Conservation (phyloP, 2,329 filamentous ascomycete genomes). For the Septoria petroselini region DNA sequence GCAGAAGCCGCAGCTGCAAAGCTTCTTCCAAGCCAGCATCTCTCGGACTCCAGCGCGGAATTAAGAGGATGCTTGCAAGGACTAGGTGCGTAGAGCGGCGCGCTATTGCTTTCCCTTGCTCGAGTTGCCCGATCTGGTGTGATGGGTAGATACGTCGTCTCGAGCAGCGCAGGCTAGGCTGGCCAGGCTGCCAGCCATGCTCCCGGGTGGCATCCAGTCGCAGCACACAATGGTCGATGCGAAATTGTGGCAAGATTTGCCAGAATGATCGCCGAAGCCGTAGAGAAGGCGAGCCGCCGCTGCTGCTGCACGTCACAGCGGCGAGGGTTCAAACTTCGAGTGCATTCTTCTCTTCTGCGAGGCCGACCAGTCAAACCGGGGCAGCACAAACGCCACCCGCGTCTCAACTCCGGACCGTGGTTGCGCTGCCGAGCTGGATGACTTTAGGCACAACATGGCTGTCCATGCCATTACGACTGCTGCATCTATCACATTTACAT, state of each 20-base stretch:
- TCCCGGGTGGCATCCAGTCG: not conserved
- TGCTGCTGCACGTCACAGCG: conserved; percentile 17
- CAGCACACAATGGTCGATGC: not conserved
- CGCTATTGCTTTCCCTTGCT: conserved; percentile 14
- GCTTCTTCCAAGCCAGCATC: not conserved
- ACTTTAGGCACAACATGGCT: conserved; percentile 11
- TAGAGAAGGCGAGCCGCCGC: conserved; percentile 5
- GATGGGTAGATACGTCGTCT: conserved; percentile 1
- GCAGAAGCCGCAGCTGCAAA: not conserved
- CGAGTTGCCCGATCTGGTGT: conserved; percentile 6
- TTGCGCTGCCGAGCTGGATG: conserved; percentile 2
- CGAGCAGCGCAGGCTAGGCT: not conserved
- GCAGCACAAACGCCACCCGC: conserved; percentile 11
- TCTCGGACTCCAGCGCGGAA: conserved; percentile 7
- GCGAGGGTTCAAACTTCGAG: conserved; percentile 4
- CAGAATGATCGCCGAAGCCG: conserved; percentile 4
- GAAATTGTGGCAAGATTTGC: conserved; percentile 10
- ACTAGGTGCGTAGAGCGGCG: not conserved
- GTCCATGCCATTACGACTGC: not conserved
- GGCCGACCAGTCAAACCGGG: not conserved
- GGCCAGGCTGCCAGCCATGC: not conserved
- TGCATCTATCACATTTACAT: no score
- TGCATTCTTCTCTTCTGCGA: not conserved
- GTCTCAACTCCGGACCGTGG: conserved; percentile 14
- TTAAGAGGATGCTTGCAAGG: conserved; percentile 5